phyloP scores from a whole-genome alignment of 345 rosid genomes.

The Chamaenerion angustifolium region DNA sequence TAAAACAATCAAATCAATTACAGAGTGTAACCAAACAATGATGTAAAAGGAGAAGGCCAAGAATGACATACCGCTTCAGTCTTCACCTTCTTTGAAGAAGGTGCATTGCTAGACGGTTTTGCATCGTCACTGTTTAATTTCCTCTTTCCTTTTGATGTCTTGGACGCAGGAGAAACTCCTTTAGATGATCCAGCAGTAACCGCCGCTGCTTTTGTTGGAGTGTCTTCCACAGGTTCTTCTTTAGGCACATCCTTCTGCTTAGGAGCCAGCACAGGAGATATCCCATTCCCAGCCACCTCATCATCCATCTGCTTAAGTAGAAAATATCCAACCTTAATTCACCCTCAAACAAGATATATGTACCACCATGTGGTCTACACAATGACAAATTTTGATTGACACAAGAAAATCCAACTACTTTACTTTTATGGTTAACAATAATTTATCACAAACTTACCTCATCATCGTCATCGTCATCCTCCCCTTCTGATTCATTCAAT shows the following conservation, averaged over 20 bases:
- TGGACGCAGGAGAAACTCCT: constrained; percentile 59
- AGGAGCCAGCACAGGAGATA: constrained; percentile 40
- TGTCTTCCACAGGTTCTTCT: constrained; percentile 67
- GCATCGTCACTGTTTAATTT: constrained; percentile 56
- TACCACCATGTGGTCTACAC: no score
- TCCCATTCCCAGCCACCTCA: constrained; percentile 21
- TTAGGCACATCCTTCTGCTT: constrained; percentile 54
- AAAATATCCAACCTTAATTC: not conserved
- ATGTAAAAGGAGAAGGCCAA: not conserved
- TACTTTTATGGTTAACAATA: not conserved
- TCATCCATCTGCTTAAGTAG: constrained; percentile 44
- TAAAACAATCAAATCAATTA: not conserved
- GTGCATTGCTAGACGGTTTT: constrained; percentile 44
- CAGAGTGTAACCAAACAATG: not conserved
- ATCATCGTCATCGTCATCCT: constrained; percentile 66
- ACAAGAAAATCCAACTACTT: not conserved
- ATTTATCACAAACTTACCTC: constrained; percentile 37
- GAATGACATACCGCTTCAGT: constrained; percentile 50
- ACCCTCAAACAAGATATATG: no score
- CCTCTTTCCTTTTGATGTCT: constrained; percentile 76
- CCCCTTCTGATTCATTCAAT: constrained; percentile 60
- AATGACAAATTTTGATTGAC: not conserved
- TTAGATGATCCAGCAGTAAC: constrained; percentile 33
- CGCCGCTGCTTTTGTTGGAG: constrained; percentile 52
- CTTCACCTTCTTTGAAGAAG: constrained; percentile 68